Evolutionary conservation across 345 rosid genomes (phyloP).

Genomic region (Bruguiera parviflora): DNA sequence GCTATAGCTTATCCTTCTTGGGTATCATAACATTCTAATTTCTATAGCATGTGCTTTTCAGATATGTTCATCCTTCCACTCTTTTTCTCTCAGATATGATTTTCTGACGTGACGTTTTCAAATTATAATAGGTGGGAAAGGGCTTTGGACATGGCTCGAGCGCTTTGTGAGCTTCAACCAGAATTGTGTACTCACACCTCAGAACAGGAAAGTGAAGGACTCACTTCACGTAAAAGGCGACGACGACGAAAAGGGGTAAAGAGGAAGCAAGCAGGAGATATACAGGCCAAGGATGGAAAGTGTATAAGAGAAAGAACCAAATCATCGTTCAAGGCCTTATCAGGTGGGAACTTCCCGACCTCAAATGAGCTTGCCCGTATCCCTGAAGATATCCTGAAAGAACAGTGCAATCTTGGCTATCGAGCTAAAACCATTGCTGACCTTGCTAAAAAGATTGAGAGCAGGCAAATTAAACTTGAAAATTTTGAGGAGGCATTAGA

Average conservation of each 20-base stretch:
- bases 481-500: constrained; percentile 11
- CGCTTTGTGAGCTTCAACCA: constrained; percentile 39
- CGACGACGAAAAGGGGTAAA: constrained; percentile 1
- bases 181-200: neutral
- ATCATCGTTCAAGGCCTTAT: neutral
- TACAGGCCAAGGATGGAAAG: neutral
- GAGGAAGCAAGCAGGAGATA: neutral
- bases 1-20: too few relatives aligned
- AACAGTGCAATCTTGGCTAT: constrained; percentile 42
- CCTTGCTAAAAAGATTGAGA: constrained; percentile 30
- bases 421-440: constrained; percentile 29
- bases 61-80: too few relatives aligned
- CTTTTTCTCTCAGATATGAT: neutral
- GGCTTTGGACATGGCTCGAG: constrained; percentile 42
- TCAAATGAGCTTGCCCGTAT: constrained; percentile 36
- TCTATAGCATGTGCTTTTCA: too few relatives aligned
- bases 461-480: constrained; percentile 26
- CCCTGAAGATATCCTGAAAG: constrained; percentile 9
- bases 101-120: neutral
- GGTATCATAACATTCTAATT: too few relatives aligned
- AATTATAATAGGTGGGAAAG: constrained; percentile 32
- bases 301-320: too few relatives aligned
- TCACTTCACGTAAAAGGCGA: neutral
- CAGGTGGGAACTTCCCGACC: constrained; percentile 38
- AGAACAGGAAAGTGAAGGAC: neutral